Percentiles rank a stretch among this genome's conserved stretches.
Conservation (phyloP, 345 rosid species). For the Moricandia arvensis region DNA sequence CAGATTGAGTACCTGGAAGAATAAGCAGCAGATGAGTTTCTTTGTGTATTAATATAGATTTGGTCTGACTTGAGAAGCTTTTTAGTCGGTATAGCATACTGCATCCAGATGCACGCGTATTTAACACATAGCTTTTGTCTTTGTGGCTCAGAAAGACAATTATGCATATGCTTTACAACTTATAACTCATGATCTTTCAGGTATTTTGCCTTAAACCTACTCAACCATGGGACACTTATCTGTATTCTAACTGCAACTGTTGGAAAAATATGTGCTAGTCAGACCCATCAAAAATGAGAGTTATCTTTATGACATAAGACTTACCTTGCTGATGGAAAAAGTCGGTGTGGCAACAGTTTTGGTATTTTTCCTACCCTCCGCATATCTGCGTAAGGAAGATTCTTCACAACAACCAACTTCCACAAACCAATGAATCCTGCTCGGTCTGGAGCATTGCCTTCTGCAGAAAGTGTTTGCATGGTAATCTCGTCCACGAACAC, state of each 20-base stretch:
- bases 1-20: constrained; percentile 86
- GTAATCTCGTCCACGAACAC: constrained; percentile 89
- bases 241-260: not conserved
- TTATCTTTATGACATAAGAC: constrained; percentile 8
- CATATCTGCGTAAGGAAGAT: constrained; percentile 87
- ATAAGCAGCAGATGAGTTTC: constrained; percentile 9
- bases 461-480: constrained; percentile 66
- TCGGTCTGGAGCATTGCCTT: constrained; percentile 74
- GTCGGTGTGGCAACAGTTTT: constrained; percentile 80
- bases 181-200: not conserved
- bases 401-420: constrained; percentile 89
- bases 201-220: not conserved
- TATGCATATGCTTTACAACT: too few species aligned
- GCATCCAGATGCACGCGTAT: not conserved
- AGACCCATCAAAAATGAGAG: constrained; percentile 11
- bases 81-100: not conserved
- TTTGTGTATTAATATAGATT: not conserved
- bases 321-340: constrained; percentile 98
- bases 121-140: too few species aligned
- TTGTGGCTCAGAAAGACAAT: too few species aligned
- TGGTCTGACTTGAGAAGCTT: constrained; percentile 2
- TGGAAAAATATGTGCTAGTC: not conserved
- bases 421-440: constrained; percentile 89
- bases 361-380: constrained; percentile 97
- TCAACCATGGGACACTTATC: not conserved